Percentiles rank a stretch among this genome's conserved stretches.
phyloP scores from a whole-genome alignment of 257 asterid genomes.

The Nemophila menziesii region DNA sequence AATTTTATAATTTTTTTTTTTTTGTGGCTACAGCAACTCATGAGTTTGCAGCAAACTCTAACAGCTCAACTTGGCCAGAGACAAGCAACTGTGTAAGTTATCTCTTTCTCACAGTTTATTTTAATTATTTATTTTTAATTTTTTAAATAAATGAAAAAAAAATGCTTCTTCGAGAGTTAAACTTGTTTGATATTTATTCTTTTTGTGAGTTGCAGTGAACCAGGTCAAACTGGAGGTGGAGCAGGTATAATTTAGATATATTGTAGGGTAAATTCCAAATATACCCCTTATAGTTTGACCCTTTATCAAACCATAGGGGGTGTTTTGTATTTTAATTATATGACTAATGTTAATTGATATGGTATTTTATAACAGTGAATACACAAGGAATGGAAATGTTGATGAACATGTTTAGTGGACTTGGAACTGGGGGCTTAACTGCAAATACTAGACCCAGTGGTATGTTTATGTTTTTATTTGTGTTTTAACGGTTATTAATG shows the following conservation, averaged over 20 bases:
- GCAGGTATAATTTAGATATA: no score
- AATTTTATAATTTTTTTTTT: neutral
- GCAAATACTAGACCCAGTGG: conserved; percentile 26
- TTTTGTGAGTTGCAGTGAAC: conserved; percentile 22
- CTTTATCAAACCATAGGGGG: neutral
- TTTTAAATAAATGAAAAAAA: no score
- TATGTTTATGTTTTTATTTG: neutral
- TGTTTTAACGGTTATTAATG: neutral
- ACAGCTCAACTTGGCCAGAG: conserved; percentile 36
- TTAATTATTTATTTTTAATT: no score
- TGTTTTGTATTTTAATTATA: neutral
- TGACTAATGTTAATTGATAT: neutral
- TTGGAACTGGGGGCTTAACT: conserved; percentile 30
- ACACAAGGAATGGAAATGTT: conserved; percentile 29
- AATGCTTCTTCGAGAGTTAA: neutral
- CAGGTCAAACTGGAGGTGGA: conserved; percentile 27
- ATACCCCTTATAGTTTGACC: neutral
- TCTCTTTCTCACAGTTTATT: neutral
- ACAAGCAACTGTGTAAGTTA: conserved; percentile 33
- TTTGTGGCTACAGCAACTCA: conserved; percentile 29
- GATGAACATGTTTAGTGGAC: conserved; percentile 44
- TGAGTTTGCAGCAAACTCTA: conserved; percentile 32
- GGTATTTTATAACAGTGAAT: conserved; percentile 11
- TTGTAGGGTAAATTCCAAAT: neutral
- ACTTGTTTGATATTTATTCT: conserved; percentile 3